Conservation (phyloP, 2,329 filamentous ascomycete species). For the Fusarium stilboides region DNA sequence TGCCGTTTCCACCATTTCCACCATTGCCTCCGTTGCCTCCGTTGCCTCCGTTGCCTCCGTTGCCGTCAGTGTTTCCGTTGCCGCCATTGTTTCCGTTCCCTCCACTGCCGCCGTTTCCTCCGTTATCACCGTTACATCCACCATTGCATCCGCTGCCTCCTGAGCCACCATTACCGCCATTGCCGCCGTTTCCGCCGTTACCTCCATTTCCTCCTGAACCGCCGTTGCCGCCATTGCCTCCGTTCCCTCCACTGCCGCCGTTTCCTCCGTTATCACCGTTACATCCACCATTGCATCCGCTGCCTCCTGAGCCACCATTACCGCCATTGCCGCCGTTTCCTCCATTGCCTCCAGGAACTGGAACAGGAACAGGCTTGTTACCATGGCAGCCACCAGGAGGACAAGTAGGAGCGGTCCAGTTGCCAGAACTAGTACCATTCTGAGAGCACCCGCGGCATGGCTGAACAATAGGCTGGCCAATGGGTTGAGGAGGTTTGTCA, state of each 20-base stretch:
- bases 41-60: not conserved
- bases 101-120: not conserved
- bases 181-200: not conserved
- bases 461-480: slow-evolving; percentile 22
- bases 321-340: slow-evolving; percentile 2
- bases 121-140: no score
- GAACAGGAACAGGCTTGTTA: slow-evolving; percentile 22
- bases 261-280: not conserved
- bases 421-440: slow-evolving; percentile 29
- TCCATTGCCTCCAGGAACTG: slow-evolving; percentile 1
- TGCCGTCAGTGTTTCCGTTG: not conserved
- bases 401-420: slow-evolving; percentile 41
- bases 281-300: slow-evolving; percentile 9
- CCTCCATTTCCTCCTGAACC: not conserved
- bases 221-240: not conserved
- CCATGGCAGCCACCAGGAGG: slow-evolving; percentile 39
- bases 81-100: not conserved
- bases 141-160: not conserved
- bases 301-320: slow-evolving; percentile 1
- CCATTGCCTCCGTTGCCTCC: not conserved
- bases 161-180: not conserved
- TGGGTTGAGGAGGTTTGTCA: not conserved
- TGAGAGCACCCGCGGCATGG: slow-evolving; percentile 33
- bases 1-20: not conserved
- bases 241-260: slow-evolving; percentile 1